These are phyloP conservation scores for Asterella californica DNA, from an alignment of 225 moss, liverwort and hornwort species.

Conservation along the genomic window DNA sequence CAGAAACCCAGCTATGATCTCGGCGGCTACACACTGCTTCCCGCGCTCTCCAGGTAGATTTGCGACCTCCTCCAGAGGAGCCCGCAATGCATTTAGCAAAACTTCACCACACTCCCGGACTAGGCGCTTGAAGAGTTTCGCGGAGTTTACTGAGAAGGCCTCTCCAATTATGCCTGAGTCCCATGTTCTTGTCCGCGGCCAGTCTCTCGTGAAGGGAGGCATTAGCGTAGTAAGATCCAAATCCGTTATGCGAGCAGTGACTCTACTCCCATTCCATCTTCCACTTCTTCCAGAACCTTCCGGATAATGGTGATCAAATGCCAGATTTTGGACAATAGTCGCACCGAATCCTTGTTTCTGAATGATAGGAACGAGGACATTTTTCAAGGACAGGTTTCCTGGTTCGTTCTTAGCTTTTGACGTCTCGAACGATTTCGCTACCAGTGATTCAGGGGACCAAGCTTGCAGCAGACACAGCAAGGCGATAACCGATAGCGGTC, in stretches of 20 bases:
- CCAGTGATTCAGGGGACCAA: conserved; percentile 57
- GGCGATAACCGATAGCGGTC: conserved; percentile 83
- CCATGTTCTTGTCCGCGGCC: conserved; percentile 97
- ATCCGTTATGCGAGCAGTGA: conserved; percentile 71
- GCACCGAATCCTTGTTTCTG: conserved; percentile 56
- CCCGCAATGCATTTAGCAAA: conserved; percentile 58
- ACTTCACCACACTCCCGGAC: conserved; percentile 78
- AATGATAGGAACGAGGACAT: conserved; percentile 48
- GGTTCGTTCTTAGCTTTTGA: conserved; percentile 39
- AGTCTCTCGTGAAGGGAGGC: conserved; percentile 92
- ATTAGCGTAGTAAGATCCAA: conserved; percentile 82
- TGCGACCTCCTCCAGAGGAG: conserved; percentile 72
- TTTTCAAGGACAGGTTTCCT: conserved; percentile 50
- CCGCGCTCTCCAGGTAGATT: conserved; percentile 73
- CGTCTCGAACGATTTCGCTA: conserved; percentile 34
- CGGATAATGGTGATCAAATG: conserved; percentile 78
- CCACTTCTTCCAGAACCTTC: conserved; percentile 74
- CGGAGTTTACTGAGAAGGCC: conserved; percentile 77
- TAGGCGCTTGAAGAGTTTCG: conserved; percentile 92
- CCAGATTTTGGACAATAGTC: conserved; percentile 72
- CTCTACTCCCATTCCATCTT: conserved; percentile 43
- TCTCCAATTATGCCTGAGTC: conserved; percentile 70
- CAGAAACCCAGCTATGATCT: conserved; percentile 78
- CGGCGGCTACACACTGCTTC: conserved; percentile 95
- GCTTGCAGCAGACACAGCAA: conserved; percentile 87